phyloP scores from a whole-genome alignment of 495 filamentous ascomycete species.

The Penicillium bovifimosum region DNA sequence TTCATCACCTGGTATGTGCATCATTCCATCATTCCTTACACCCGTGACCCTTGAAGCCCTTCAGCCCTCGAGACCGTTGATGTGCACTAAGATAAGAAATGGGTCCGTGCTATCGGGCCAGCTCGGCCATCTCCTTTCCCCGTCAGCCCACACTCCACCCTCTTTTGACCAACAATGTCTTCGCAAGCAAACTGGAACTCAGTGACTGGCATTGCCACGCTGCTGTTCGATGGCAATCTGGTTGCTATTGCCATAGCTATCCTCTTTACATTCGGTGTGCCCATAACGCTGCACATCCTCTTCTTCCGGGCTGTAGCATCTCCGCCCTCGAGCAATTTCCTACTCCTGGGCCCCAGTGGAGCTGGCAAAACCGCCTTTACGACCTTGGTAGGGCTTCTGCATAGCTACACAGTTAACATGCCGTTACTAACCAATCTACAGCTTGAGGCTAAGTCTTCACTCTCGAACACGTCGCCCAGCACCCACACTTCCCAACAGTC shows the following conservation, averaged over 20 bases:
- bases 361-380: constrained; percentile 85
- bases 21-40: neutral
- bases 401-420: neutral
- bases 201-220: constrained; percentile 34
- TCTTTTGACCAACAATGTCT: constrained; percentile 17
- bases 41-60: neutral
- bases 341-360: constrained; percentile 78
- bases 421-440: constrained; percentile 18
- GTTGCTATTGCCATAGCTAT: constrained; percentile 57
- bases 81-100: neutral
- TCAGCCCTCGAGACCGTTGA: no score
- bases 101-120: constrained; percentile 1
- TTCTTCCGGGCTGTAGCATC: constrained; percentile 63
- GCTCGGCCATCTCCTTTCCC: neutral
- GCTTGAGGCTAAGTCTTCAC: constrained; percentile 43
- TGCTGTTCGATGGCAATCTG: constrained; percentile 39
- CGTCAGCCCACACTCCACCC: neutral
- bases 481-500: constrained; percentile 84
- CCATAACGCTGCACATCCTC: constrained; percentile 70
- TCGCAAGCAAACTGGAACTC: constrained; percentile 32
- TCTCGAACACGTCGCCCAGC: constrained; percentile 27
- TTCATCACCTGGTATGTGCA: constrained; percentile 9
- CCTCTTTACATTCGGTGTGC: constrained; percentile 64
- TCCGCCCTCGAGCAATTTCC: constrained; percentile 68
- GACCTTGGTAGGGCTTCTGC: constrained; percentile 54